These are phyloP conservation scores for Solanum hybrid DNA, from an alignment of 305 asterid species.

Conservation along the genomic window DNA sequence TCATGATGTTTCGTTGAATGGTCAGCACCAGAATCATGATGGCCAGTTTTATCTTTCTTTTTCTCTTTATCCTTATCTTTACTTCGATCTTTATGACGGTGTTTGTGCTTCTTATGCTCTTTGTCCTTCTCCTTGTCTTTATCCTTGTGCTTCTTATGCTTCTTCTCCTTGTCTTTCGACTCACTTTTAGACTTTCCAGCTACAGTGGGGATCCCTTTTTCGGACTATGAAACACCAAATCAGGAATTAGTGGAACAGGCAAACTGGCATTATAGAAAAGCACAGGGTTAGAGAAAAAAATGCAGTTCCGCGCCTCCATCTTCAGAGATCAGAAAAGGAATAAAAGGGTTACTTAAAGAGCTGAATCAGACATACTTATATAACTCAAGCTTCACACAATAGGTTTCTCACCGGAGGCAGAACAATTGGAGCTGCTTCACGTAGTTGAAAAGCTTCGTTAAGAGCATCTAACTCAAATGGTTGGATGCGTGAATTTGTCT, in stretches of 20 bases:
- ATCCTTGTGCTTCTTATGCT: slow-evolving; percentile 69
- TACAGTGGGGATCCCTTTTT: slow-evolving; percentile 77
- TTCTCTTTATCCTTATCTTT: slow-evolving; percentile 87
- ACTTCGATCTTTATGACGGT: slow-evolving; percentile 84
- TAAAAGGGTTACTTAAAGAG: background rate
- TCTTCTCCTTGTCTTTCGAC: slow-evolving; percentile 80
- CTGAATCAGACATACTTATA: background rate
- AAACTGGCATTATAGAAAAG: background rate
- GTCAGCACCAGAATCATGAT: slow-evolving; percentile 76
- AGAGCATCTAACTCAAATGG: slow-evolving; percentile 73
- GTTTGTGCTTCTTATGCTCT: slow-evolving; percentile 93
- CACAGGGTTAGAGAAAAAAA: background rate
- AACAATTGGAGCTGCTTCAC: slow-evolving; percentile 66
- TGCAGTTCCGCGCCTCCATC: background rate
- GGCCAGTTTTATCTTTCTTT: slow-evolving; percentile 66
- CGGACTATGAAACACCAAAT: slow-evolving; percentile 45
- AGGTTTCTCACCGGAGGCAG: slow-evolving; percentile 59
- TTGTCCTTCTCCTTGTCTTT: slow-evolving; percentile 66
- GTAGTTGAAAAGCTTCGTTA: slow-evolving; percentile 74
- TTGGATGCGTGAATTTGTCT: slow-evolving; percentile 43
- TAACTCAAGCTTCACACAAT: slow-evolving; percentile 7
- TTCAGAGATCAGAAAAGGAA: background rate
- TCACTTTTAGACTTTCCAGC: slow-evolving; percentile 69
- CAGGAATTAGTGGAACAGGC: background rate
- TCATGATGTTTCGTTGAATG: slow-evolving; percentile 66